Conservation (phyloP, 2,329 filamentous ascomycete species). For the Alternaria sp. region DNA sequence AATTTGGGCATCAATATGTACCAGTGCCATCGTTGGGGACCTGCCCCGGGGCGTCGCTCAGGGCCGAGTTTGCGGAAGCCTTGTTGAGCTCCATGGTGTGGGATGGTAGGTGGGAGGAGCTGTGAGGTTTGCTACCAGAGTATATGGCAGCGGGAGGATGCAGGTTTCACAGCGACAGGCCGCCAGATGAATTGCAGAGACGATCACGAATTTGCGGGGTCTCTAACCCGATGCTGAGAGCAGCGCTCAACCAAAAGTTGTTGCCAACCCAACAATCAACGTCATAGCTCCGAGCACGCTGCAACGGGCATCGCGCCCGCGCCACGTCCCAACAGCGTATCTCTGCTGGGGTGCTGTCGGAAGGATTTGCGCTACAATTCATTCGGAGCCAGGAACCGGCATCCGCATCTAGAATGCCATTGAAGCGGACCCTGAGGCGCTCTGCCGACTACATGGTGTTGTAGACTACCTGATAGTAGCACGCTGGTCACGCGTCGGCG, state of each 20-base stretch:
- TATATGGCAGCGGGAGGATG: conserved; percentile 6
- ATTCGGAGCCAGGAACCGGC: conserved; percentile 2
- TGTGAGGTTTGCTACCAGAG: conserved; percentile 12
- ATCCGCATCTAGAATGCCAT: neutral
- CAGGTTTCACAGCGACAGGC: conserved; percentile 9
- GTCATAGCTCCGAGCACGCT: conserved; percentile 37
- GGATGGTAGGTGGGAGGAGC: conserved; percentile 13
- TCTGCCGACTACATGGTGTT: neutral
- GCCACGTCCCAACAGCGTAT: conserved; percentile 32
- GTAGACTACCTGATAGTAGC: neutral
- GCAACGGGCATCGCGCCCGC: conserved; percentile 29
- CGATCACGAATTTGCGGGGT: conserved; percentile 40
- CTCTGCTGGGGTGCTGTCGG: conserved; percentile 5
- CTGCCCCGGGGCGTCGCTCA: conserved; percentile 54
- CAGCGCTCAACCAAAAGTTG: conserved; percentile 42
- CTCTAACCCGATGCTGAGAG: conserved; percentile 30
- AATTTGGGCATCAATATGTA: conserved; percentile 43
- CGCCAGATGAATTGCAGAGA: conserved; percentile 6
- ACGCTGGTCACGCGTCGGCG: conserved; percentile 2
- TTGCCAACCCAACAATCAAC: conserved; percentile 32
- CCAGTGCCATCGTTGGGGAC: conserved; percentile 75
- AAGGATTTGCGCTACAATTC: conserved; percentile 28
- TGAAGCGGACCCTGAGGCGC: neutral
- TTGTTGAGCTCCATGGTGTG: conserved; percentile 51
- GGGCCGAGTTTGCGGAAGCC: conserved; percentile 53